Evolutionary conservation across 2,329 filamentous ascomycete genomes (phyloP).

Genomic region (Penicillium occitanis): DNA sequence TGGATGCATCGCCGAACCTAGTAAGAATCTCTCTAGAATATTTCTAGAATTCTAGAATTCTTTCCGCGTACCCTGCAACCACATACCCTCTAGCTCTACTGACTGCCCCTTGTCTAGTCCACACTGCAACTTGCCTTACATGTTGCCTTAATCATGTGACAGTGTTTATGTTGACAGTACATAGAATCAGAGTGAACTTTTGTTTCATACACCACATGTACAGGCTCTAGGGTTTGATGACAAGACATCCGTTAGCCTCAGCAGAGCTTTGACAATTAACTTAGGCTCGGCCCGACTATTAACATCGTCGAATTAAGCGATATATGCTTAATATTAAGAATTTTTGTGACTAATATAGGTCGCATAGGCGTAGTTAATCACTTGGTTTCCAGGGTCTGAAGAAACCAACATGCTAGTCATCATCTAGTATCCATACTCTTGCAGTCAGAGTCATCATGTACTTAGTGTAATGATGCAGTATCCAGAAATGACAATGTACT

Average conservation of each 20-base stretch:
- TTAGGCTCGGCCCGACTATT: neutral
- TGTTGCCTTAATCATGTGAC: neutral
- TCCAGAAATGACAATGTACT: neutral
- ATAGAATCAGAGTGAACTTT: neutral
- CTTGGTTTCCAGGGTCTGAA: neutral
- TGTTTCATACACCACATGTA: neutral
- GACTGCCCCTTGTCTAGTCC: neutral
- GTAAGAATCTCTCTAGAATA: constrained; percentile 9
- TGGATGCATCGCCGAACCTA: neutral
- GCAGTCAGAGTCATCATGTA: neutral
- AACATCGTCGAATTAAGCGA: neutral
- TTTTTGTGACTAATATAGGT: neutral
- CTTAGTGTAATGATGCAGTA: neutral
- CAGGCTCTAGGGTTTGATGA: neutral
- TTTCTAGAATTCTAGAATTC: neutral
- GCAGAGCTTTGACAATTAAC: neutral
- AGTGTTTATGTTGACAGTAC: neutral
- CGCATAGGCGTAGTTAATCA: neutral
- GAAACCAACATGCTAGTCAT: neutral
- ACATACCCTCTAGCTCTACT: neutral
- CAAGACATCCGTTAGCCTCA: neutral
- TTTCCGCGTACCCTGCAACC: neutral
- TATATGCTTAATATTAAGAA: neutral
- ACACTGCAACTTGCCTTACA: neutral
- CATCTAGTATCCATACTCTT: neutral